Evolutionary conservation across 176 grass and related monocot genomes (phyloP).

Genomic region (Cenchrus fungigraminus): DNA sequence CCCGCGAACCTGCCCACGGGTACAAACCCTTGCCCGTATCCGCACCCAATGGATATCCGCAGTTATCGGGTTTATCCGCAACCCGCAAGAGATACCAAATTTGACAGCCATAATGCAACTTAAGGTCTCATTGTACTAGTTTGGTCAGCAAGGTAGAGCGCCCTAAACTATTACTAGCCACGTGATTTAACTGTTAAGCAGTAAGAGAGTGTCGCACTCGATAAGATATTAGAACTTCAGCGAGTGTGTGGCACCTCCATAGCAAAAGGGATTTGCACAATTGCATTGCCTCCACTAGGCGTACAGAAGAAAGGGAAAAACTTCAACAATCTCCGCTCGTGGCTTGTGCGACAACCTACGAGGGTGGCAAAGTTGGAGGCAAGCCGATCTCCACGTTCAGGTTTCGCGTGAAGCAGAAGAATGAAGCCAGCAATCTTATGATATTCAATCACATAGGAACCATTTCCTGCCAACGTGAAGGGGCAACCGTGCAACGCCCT

Average conservation of each 20-base stretch:
- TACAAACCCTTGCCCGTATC: too few relatives aligned
- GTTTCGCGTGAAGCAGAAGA: background rate
- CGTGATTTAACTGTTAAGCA: background rate
- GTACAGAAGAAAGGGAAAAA: background rate
- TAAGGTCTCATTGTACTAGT: too few relatives aligned
- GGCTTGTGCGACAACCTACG: too few relatives aligned
- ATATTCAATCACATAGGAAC: background rate
- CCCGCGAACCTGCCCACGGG: too few relatives aligned
- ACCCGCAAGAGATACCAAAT: too few relatives aligned
- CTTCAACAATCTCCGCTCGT: background rate
- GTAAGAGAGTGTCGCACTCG: background rate
- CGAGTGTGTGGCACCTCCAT: background rate
- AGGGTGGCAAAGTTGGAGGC: background rate
- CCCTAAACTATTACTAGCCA: too few relatives aligned
- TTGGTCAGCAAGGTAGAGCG: too few relatives aligned
- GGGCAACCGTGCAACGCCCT: too few relatives aligned
- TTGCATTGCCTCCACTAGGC: background rate
- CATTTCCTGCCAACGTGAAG: background rate
- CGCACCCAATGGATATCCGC: too few relatives aligned
- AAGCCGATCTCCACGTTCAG: background rate
- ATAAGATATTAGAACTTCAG: background rate
- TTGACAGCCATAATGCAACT: too few relatives aligned
- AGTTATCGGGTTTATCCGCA: too few relatives aligned
- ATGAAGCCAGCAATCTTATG: background rate
- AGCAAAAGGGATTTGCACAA: background rate